Evolutionary conservation across 805 yeast species (phyloP), one percentile per base, ranked within the genome.

Genomic region (Middelhovenomyces tepae): DNA sequence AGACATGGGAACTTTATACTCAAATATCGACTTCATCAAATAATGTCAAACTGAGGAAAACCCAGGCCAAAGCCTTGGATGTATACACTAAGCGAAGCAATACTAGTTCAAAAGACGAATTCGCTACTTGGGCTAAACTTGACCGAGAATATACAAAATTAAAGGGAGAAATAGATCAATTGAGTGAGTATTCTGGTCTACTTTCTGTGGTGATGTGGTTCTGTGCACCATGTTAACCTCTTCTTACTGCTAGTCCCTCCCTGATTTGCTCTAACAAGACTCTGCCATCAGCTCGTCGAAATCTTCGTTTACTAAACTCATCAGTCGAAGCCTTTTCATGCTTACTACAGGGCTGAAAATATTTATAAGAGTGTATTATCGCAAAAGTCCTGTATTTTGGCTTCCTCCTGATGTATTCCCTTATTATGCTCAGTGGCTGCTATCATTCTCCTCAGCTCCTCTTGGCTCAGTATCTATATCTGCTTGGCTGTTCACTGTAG

Each of bases 71-170:
- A 41, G 69, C 76, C 31, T 51, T 55, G 10, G 54, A 59, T 13
- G 50, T 74, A 15, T 64, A 70, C 44, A 63, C 60, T 9, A 73
- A 76, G 45, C 69, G 85, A 40, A 62, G 72, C 19, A 42, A 65
- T 2, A 71, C 86, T 7, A 73, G 84, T 35, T 89, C 96, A 1
- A 95, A 89, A 56, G 96, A 91, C 53, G 77, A 91, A 48, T 91
- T 89, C 55, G 95, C 96, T 18, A 78, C 73, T 49, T 91, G 97
- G 97, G 93, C 96, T 1, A 85, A 85, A 54, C 65, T 87, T 41
- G 87, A 85, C 49, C 70, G 98, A 31, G 70, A 67, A 45, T 60
- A 68, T 37, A 86, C 78, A 43, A 67, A 69, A 38, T 49, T 82
- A 31, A 64, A 66, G 27, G 62, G 56, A 10, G 74, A 80, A 39